Conservation (phyloP, 169 alveolate genomes). For the Theileria sp. region DNA sequence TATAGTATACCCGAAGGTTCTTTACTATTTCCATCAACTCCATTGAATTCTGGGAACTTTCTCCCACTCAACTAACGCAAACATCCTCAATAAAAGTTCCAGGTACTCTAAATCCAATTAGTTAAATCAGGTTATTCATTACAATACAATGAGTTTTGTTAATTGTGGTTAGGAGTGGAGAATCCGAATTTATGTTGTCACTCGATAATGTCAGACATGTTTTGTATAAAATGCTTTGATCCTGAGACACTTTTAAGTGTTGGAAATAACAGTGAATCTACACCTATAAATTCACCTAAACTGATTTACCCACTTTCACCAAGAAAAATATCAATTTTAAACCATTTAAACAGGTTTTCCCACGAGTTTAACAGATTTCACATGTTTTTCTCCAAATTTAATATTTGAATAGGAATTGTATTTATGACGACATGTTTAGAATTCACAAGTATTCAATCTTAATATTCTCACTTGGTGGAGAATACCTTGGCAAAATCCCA, state of each 20-base stretch:
- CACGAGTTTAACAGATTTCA: neutral
- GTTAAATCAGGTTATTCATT: too few relatives aligned
- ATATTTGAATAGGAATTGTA: neutral
- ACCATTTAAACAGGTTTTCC: neutral
- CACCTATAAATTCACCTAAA: neutral
- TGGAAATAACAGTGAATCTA: neutral
- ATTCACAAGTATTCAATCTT: constrained; percentile 1
- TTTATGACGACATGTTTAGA: neutral
- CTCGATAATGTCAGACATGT: constrained; percentile 44
- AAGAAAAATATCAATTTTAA: neutral
- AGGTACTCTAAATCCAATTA: constrained; percentile 6
- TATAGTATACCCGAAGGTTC: constrained; percentile 66
- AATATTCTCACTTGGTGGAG: constrained; percentile 16
- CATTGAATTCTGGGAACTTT: constrained; percentile 77
- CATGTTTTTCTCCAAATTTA: neutral
- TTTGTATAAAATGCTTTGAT: constrained; percentile 35
- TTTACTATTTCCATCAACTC: constrained; percentile 68
- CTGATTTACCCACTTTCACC: neutral
- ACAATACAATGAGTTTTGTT: too few relatives aligned
- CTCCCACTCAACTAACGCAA: constrained; percentile 29
- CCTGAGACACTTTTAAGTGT: neutral
- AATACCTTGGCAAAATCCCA: constrained; percentile 20
- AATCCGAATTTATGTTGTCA: constrained; percentile 63
- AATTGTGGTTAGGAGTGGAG: constrained; percentile 36
- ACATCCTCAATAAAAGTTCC: constrained; percentile 29